phyloP scores from a whole-genome alignment of 257 asterid species.

The Perilla frutescens region DNA sequence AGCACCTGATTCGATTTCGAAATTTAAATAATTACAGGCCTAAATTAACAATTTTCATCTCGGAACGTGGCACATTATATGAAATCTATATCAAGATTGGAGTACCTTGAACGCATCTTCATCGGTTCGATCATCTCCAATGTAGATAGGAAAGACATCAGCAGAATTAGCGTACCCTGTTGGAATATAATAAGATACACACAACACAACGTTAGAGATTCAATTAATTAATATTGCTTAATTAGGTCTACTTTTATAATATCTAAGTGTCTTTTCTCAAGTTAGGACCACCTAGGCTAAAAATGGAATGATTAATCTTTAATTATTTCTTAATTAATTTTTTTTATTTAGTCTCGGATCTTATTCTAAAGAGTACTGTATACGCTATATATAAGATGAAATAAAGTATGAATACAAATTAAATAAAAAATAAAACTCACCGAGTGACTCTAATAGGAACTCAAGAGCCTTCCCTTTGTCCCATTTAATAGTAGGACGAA shows the following conservation, averaged over 20 bases:
- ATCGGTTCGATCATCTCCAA: conserved; percentile 90
- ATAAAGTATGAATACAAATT: too few relatives aligned
- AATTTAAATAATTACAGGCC: neutral
- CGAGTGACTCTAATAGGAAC: conserved; percentile 86
- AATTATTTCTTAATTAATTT: too few relatives aligned
- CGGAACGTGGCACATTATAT: neutral
- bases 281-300: conserved; percentile 23
- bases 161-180: conserved; percentile 75
- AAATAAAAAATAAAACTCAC: conserved; percentile 45
- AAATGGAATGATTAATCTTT: too few relatives aligned
- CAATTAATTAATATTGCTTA: neutral
- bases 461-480: conserved; percentile 99
- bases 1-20: conserved; percentile 53
- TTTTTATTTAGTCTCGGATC: neutral
- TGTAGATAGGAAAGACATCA: conserved; percentile 84
- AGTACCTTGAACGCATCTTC: conserved; percentile 94
- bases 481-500: conserved; percentile 95
- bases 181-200: neutral
- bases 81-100: neutral
- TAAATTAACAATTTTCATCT: neutral
- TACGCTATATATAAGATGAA: too few relatives aligned
- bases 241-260: neutral
- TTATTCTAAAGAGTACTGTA: too few relatives aligned
- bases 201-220: too few relatives aligned
- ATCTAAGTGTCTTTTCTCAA: neutral